A percentile compares a stretch with the other conserved stretches of the same genome.
phyloP scores from a whole-genome alignment of 192 early-diverging fungal species.

The Hyaloraphidium curvatum region DNA sequence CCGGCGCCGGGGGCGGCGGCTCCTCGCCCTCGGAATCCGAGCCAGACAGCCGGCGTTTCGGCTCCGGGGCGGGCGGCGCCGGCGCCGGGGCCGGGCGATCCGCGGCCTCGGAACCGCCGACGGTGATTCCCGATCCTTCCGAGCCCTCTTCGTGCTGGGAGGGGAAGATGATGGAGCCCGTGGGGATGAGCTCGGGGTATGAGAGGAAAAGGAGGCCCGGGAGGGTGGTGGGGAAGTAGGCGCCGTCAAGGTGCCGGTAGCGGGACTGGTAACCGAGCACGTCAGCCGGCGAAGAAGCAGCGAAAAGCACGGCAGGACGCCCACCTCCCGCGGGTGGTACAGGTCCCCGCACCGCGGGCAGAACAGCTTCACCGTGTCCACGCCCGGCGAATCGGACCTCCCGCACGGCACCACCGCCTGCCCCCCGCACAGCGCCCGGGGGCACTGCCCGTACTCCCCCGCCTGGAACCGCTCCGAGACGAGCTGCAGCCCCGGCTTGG shows the following conservation, averaged over 20 bases:
- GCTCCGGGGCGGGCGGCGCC: background rate
- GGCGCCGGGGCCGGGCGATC: background rate
- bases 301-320: conserved; percentile 50
- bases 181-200: conserved; percentile 54
- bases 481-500: conserved; percentile 59
- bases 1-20: background rate
- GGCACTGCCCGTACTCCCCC: conserved; percentile 60
- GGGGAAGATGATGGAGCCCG: conserved; percentile 8
- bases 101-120: background rate
- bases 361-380: conserved; percentile 50
- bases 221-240: conserved; percentile 92
- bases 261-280: conserved; percentile 2
- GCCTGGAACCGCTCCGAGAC: conserved; percentile 63
- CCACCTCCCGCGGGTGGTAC: conserved; percentile 48
- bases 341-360: conserved; percentile 67
- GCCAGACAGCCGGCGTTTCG: conserved; percentile 3
- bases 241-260: conserved; percentile 37
- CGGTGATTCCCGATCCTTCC: too few species aligned
- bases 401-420: conserved; percentile 48
- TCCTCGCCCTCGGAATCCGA: conserved; percentile 7
- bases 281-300: background rate
- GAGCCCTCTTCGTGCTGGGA: background rate
- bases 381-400: conserved; percentile 40
- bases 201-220: conserved; percentile 78
- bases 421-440: conserved; percentile 44